Evolutionary conservation across 2,329 filamentous ascomycete genomes (phyloP), one percentile per base, ranked within the genome.

Genomic region (Didymella pinodella): DNA sequence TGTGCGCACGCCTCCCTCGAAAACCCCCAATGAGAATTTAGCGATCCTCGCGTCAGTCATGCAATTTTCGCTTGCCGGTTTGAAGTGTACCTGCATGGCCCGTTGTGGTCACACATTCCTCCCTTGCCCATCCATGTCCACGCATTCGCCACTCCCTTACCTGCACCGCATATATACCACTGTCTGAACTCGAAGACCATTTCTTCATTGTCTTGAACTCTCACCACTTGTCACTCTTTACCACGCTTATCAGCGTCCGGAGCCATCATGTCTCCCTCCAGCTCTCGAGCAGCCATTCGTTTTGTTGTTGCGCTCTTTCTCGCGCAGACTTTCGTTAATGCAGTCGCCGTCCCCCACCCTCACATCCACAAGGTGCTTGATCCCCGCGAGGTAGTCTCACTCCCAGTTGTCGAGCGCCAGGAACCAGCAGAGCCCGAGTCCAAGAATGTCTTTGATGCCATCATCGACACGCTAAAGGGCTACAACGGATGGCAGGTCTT

Each of bases 401-500:
- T 54, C 8, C 56, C 50, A 6, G 10, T 59, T 11, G 40, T 51
- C 8, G 50, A 50, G 34, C 46, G 50, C 22, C 50, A 54, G 50
- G 56, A 54, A 31, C 34, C 56, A 22, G 40, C 25, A 25, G 45
- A 45, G 26, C 31, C 45, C 25, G 50, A 54, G 36, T 16, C 40
- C 20, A 48, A 32, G 46, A 59, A 59, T n/a, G 56, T 59, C 16
- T 59, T 59, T 40, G 56, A 59, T 31, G 56, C 50, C 22, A 43
- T 59, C 41, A 32, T 59, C 47, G 31, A 59, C 36, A 54, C 50
- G 8, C 54, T 67, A 3, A 61, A 54, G 26, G 26, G 48, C 16
- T 54, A 59, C 47, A 63, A 54, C 26, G 62, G 57, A 46, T 65
- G 49, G 52, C 49, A 65, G 8, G 53, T 67, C n/a, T 54, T 65